Evolutionary conservation across 1,284 basidiomycete genomes (phyloP).

Genomic region (Ustilago loliicola): DNA sequence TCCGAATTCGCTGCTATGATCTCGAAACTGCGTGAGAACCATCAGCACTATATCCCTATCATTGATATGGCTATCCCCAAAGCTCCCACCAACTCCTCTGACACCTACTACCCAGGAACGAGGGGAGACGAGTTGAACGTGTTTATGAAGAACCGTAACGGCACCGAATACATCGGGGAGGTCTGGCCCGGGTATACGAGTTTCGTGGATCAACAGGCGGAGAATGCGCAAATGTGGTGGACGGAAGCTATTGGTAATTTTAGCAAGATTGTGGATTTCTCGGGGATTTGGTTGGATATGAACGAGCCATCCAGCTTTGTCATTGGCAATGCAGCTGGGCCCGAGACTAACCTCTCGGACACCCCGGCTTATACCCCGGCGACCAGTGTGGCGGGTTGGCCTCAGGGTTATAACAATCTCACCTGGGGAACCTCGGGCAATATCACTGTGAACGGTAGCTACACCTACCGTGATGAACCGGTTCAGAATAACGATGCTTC

Average conservation of each 20-base stretch:
- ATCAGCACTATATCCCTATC: constrained; percentile 71
- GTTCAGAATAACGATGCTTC: constrained; percentile 42
- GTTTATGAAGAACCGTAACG: constrained; percentile 60
- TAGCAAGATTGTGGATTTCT: constrained; percentile 49
- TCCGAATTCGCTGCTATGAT: constrained; percentile 78
- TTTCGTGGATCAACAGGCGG: constrained; percentile 49
- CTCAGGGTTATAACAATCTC: constrained; percentile 76
- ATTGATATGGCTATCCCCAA: constrained; percentile 69
- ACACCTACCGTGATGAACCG: constrained; percentile 37
- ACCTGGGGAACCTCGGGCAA: constrained; percentile 79
- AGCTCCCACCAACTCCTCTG: constrained; percentile 71
- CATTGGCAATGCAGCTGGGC: constrained; percentile 38
- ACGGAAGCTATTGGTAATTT: constrained; percentile 54
- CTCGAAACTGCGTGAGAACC: constrained; percentile 74
- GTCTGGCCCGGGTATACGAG: constrained; percentile 64
- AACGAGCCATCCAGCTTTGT: constrained; percentile 57
- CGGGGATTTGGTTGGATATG: constrained; percentile 63
- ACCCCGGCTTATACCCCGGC: constrained; percentile 64
- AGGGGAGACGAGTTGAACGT: constrained; percentile 54
- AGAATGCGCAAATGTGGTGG: constrained; percentile 56
- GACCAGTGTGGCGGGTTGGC: constrained; percentile 54
- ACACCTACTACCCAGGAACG: constrained; percentile 52
- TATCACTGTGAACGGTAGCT: constrained; percentile 77
- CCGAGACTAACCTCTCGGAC: constrained; percentile 73
- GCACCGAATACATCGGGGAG: constrained; percentile 77